A percentile compares a stretch with the other conserved stretches of the same genome.
Conservation (phyloP, 208 protist genomes). For the Acanthamoeba rhysodes region DNA sequence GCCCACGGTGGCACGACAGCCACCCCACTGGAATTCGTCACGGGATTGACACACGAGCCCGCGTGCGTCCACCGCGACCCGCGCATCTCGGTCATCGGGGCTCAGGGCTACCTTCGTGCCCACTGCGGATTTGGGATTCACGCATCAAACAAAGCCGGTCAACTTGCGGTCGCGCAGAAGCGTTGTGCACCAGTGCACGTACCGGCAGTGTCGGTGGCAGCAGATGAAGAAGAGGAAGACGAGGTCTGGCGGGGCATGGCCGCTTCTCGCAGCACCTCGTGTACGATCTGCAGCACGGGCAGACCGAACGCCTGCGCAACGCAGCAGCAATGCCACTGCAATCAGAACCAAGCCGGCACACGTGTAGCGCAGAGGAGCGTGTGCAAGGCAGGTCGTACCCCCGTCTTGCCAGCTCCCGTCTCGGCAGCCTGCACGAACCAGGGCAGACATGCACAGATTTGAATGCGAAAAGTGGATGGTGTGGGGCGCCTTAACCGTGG, state of each 20-base stretch:
- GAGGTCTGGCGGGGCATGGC: slow-evolving; percentile 17
- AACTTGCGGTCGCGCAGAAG: neutral
- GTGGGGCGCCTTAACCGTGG: neutral
- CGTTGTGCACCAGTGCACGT: neutral
- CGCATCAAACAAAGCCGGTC: neutral
- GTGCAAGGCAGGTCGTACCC: slow-evolving; percentile 31
- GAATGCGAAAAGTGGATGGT: neutral
- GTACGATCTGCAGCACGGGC: slow-evolving; percentile 86
- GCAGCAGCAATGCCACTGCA: neutral
- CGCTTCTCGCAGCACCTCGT: slow-evolving; percentile 81
- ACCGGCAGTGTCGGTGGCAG: neutral
- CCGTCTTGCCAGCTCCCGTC: slow-evolving; percentile 90
- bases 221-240: neutral
- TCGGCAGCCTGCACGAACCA: slow-evolving; percentile 81
- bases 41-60: slow-evolving; percentile 71
- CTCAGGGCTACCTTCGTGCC: slow-evolving; percentile 21
- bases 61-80: slow-evolving; percentile 60
- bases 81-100: slow-evolving; percentile 70
- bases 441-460: neutral
- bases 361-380: neutral
- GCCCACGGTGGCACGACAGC: slow-evolving; percentile 61
- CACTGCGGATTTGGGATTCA: neutral
- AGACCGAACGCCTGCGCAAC: slow-evolving; percentile 83
- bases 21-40: slow-evolving; percentile 69
- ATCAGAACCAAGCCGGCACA: neutral